Conservation (phyloP, 257 asterid species). For the Nicotiana knightiana region DNA sequence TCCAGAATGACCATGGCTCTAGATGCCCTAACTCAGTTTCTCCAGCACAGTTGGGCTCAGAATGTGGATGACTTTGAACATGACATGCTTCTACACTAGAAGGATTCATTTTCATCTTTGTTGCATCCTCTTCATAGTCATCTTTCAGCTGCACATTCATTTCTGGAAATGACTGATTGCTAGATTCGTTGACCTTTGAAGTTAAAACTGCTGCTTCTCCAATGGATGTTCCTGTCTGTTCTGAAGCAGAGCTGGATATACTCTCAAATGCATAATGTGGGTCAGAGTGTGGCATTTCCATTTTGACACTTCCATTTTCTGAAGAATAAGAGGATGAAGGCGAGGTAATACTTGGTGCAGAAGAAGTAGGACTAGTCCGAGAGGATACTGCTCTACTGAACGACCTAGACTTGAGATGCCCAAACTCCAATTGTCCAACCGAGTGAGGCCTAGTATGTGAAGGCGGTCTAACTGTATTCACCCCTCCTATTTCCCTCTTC, state of each 20-base stretch:
- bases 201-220: slow-evolving; percentile 1
- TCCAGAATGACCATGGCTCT: slow-evolving; percentile 26
- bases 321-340: slow-evolving; percentile 5
- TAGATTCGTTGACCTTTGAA: background rate
- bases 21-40: slow-evolving; percentile 45
- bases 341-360: background rate
- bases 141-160: background rate
- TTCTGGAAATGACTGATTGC: background rate
- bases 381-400: background rate
- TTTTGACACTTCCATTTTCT: background rate
- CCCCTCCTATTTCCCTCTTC: slow-evolving; percentile 37
- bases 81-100: slow-evolving; percentile 22
- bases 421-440: slow-evolving; percentile 11
- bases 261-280: slow-evolving; percentile 2
- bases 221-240: slow-evolving; percentile 2
- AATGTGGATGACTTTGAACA: slow-evolving; percentile 22
- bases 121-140: background rate
- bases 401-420: slow-evolving; percentile 4
- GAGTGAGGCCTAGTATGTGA: slow-evolving; percentile 13
- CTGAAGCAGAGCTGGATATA: background rate
- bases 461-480: background rate
- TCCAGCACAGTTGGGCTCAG: slow-evolving; percentile 54
- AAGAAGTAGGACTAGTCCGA: background rate
- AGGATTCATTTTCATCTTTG: background rate
- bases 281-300: background rate